Evolutionary conservation across 2,329 filamentous ascomycete genomes (phyloP), one percentile per base, ranked within the genome.

Genomic region (Blumeria graminis): DNA sequence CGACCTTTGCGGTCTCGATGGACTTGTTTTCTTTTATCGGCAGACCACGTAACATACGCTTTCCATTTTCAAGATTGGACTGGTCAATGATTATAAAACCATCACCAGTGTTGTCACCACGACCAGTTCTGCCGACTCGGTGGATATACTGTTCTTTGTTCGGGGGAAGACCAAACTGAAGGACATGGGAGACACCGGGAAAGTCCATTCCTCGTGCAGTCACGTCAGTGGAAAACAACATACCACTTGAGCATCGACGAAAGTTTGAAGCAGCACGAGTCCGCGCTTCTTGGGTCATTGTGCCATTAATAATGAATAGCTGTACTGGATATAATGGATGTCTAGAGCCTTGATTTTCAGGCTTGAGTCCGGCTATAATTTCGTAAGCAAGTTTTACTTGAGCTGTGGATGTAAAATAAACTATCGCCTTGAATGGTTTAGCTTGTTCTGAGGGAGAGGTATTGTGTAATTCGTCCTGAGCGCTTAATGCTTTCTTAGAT

Each of bases 191-290:
- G 34, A 89, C 84, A 58, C 82, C 74, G 32, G 84, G 84, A 69
- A 88, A 88, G 66, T 90, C 85, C 81, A 90, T 86, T 63, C 85
- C 85, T 67, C 85, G 76, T 13, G 85, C 84, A 7, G 84, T 87
- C 36, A 90, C 84, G 68, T 90, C 85, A 6, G 84, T 86, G 1
- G 85, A 86, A 67, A 89, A 77, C 52, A 89, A 72, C 56, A 90
- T 72, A 22, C 73, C 87, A 36, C 75, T 75, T 18, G 69, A 65
- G 11, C 77, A 69, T 14, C 63, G 64, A 54, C 85, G 81, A 78
- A 98, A 98, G 41, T 63, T 65, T 0, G 90, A 78, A 0, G 92
- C 80, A 33, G 79, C 79, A 55, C 69, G 70, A 1, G 86, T 90
- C 54, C 92, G 81, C 64, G 75, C 69, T 0, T 35, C 55, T 67